Evolutionary conservation across 169 alveolate species (phyloP), one percentile per base, ranked within the genome.

Genomic region (Plasmodium inui): DNA sequence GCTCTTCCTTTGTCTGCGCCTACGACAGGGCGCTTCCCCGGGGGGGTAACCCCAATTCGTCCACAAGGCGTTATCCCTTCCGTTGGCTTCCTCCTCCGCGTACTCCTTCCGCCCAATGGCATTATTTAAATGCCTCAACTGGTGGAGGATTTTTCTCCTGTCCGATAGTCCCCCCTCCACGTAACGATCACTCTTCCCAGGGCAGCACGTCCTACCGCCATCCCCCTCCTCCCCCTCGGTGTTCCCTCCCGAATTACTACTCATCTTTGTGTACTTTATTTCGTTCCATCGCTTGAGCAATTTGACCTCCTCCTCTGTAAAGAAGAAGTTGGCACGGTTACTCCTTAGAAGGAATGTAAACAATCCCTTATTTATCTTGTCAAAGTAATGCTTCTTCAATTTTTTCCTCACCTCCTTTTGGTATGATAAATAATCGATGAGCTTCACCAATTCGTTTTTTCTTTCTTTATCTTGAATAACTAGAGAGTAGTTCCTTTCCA

Each of bases 271-370:
- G 26, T 2, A 72, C 32, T 76, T 86, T 17, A 86, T 55, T 55
- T 50, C 37, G 57, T 74, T 86, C 93, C 93, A 86, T 22, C 79
- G 19, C 39, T 86, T 86, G 6, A 86, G 71, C 53, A 86, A 76
- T 32, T 70, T 19, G 0, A 74, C 93, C 53, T 86, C 93, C 9
- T 76, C 50, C 67, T 74, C 86, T 8, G 93, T 74, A 19, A 86
- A 86, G 7, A 53, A 74, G 44, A 86, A 86, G 44, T 86, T 86
- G 8, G 50, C 84, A 6, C 81, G 80, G 46, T 86, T 86, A 22
- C 93, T 86, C 12, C 93, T 74, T 14, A 86, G 57, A 17, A 86
- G 71, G 28, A 86, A 86, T n/a, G 93, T 86, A 37, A 86, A 86
- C 44, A 86, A 26, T 3, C 86, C 84, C 50, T 73, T 86, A 46